These are phyloP conservation scores for Colletotrichum somersetense DNA, from an alignment of 2,329 filamentous ascomycete genomes.

Conservation along the genomic window DNA sequence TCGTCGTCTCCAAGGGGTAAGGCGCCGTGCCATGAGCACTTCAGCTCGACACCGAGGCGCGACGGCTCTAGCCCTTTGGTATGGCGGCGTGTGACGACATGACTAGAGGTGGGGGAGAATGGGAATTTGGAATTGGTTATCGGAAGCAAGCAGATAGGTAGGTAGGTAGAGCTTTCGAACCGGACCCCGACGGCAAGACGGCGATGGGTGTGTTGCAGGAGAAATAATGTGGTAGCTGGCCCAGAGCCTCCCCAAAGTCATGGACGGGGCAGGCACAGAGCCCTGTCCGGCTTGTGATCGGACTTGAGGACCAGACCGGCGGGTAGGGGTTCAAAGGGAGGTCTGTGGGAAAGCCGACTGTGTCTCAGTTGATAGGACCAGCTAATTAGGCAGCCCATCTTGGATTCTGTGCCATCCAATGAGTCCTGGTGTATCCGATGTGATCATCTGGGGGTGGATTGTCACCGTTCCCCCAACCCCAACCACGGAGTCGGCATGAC, in stretches of 20 bases:
- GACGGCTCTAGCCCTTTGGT: not conserved
- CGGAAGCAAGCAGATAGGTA: not conserved
- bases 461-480: not conserved
- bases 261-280: not conserved
- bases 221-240: not conserved
- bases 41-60: not conserved
- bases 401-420: slow-evolving; percentile 12
- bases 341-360: slow-evolving; percentile 8
- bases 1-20: slow-evolving; percentile 4
- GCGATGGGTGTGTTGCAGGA: not conserved
- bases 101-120: not conserved
- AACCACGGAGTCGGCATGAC: not conserved
- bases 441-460: slow-evolving; percentile 11
- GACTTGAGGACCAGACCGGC: slow-evolving; percentile 9
- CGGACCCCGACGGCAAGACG: slow-evolving; percentile 11
- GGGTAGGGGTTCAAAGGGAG: slow-evolving; percentile 17
- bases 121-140: slow-evolving; percentile 27
- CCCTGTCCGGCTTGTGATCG: not conserved
- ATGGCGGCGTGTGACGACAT: slow-evolving; percentile 6
- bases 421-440: not conserved
- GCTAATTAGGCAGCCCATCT: slow-evolving; percentile 8
- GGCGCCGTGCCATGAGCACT: not conserved
- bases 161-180: slow-evolving; percentile 2
- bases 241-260: not conserved
- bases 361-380: slow-evolving; percentile 32